phyloP scores from a whole-genome alignment of 768 basidiomycete genomes.

The Serendipita indica region DNA sequence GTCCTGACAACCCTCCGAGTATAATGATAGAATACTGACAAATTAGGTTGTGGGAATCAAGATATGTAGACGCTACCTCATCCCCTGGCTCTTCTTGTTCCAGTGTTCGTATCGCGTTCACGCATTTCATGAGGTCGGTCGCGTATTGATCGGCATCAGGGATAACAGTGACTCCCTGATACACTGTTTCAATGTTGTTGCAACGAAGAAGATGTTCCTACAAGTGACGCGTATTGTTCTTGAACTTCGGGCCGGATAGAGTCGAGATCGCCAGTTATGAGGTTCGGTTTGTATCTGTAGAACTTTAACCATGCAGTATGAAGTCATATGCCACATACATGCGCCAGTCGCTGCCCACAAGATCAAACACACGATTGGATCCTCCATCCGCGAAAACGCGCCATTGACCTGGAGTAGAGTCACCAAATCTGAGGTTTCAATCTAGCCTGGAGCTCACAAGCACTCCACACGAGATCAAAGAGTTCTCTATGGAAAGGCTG shows the following conservation, averaged over 20 bases:
- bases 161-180: constrained; percentile 50
- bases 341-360: constrained; percentile 15
- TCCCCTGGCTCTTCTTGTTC: constrained; percentile 37
- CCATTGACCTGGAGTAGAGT: constrained; percentile 33
- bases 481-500: constrained; percentile 62
- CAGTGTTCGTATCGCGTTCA: constrained; percentile 34
- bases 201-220: constrained; percentile 21
- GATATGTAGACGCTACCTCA: constrained; percentile 23
- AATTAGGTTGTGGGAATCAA: not conserved
- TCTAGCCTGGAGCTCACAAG: constrained; percentile 19
- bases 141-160: constrained; percentile 62
- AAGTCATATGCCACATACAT: not conserved
- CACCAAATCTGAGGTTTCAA: constrained; percentile 14
- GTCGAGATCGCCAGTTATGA: constrained; percentile 91
- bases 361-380: constrained; percentile 68
- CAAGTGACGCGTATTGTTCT: constrained; percentile 46
- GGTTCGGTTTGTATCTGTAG: constrained; percentile 56
- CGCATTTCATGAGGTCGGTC: constrained; percentile 95
- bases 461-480: constrained; percentile 41
- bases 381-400: constrained; percentile 76
- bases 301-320: not conserved
- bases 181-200: not conserved
- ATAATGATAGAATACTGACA: constrained; percentile 53
- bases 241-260: constrained; percentile 66
- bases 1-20: constrained; percentile 77